Conservation (phyloP, 2,329 filamentous ascomycete genomes). For the Aspergillus jensenii region DNA sequence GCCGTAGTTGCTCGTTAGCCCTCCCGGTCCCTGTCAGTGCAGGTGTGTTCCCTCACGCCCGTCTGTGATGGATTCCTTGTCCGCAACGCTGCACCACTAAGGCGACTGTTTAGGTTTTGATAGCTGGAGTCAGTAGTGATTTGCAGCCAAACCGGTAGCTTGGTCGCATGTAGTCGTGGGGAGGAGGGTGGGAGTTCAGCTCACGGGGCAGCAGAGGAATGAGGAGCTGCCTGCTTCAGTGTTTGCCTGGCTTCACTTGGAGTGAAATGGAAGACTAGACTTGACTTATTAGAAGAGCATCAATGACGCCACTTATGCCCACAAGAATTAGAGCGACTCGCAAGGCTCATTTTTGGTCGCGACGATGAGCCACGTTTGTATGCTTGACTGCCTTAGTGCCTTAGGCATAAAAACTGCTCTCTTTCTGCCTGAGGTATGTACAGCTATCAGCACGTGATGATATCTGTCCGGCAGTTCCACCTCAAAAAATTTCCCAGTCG, state of each 20-base stretch:
- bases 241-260: neutral
- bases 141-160: constrained; percentile 7
- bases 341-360: neutral
- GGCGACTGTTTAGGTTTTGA: constrained; percentile 1
- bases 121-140: constrained; percentile 6
- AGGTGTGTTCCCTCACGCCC: neutral
- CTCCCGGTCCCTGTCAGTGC: constrained; percentile 13
- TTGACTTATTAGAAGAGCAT: neutral
- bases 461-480: constrained; percentile 34
- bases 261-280: neutral
- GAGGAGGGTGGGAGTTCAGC: neutral
- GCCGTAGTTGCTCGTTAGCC: constrained; percentile 5
- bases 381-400: constrained; percentile 13
- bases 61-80: constrained; percentile 2
- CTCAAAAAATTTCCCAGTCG: constrained; percentile 42
- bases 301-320: constrained; percentile 5
- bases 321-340: neutral
- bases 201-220: neutral
- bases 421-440: constrained; percentile 21
- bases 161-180: neutral
- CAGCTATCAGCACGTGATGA: constrained; percentile 44
- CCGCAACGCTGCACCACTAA: neutral
- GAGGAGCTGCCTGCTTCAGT: neutral
- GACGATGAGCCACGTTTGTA: neutral
- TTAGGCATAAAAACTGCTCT: constrained; percentile 6